phyloP scores from a whole-genome alignment of 2,329 filamentous ascomycete species.

The Exophiala lecanii-corni region DNA sequence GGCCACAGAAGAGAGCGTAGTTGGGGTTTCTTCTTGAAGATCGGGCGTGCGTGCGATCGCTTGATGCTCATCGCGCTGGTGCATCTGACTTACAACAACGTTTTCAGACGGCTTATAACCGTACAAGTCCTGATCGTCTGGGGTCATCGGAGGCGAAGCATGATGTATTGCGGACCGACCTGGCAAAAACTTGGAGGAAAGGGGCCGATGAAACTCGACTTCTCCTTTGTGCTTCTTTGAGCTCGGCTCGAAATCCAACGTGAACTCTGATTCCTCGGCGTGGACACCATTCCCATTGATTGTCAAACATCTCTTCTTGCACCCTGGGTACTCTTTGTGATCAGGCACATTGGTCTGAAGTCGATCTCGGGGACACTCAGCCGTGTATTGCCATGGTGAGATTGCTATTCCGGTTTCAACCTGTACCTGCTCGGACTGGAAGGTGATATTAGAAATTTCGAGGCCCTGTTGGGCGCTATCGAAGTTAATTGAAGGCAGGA shows the following conservation, averaged over 20 bases:
- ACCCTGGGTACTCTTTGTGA: not conserved
- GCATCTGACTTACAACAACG: not conserved
- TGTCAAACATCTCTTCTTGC: not conserved
- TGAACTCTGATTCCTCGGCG: not conserved
- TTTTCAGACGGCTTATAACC: not conserved
- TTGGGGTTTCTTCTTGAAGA: not conserved
- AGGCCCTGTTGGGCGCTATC: too few relatives aligned
- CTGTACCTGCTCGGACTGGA: not conserved
- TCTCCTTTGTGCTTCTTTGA: not conserved
- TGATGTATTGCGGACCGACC: not conserved
- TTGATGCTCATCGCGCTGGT: not conserved
- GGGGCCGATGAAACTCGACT: not conserved
- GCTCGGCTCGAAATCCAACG: not conserved
- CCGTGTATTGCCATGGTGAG: not conserved
- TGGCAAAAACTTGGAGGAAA: not conserved
- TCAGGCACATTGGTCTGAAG: not conserved
- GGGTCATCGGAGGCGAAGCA: not conserved
- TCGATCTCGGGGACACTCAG: not conserved
- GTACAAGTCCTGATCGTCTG: not conserved
- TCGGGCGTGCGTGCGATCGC: not conserved
- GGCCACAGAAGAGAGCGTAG: not conserved
- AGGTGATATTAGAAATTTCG: too few relatives aligned
- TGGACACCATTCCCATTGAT: not conserved
- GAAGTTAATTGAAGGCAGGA: too few relatives aligned
- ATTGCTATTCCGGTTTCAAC: not conserved